A percentile compares a stretch with the other conserved stretches of the same genome.
Evolutionary conservation across 176 grass and related monocot genomes (phyloP).

Genomic region (Saccharum officinarum): DNA sequence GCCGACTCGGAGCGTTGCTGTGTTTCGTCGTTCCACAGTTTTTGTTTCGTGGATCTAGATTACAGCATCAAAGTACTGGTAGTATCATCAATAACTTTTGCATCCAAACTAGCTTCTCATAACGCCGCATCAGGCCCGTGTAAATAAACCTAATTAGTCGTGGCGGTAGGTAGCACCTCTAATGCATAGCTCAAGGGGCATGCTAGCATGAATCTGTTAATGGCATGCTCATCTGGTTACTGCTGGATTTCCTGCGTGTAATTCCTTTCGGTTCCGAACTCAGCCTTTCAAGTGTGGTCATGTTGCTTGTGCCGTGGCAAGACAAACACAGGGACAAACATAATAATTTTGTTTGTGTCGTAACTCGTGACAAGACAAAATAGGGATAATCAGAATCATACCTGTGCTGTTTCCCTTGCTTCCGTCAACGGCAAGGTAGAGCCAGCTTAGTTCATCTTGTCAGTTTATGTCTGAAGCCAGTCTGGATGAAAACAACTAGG

Average conservation of each 20-base stretch:
- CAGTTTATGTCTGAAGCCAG: background rate
- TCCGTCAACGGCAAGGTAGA: background rate
- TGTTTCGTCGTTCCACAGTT: background rate
- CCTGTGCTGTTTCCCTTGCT: background rate
- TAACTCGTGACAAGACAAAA: background rate
- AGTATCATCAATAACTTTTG: too few species aligned
- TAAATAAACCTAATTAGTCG: background rate
- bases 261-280: background rate
- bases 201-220: background rate
- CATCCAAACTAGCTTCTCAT: background rate
- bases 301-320: background rate
- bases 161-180: background rate
- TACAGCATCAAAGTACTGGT: background rate
- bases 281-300: background rate
- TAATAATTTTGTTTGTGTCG: background rate
- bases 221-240: background rate
- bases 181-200: background rate
- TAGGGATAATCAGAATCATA: background rate
- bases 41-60: background rate
- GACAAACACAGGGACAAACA: background rate
- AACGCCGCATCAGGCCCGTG: background rate
- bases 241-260: background rate
- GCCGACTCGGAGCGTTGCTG: background rate
- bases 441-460: background rate
- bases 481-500: slow-evolving; percentile 17